These are phyloP conservation scores for Cenchrus americanus DNA, from an alignment of 176 grass and related monocot species.

Conservation along the genomic window DNA sequence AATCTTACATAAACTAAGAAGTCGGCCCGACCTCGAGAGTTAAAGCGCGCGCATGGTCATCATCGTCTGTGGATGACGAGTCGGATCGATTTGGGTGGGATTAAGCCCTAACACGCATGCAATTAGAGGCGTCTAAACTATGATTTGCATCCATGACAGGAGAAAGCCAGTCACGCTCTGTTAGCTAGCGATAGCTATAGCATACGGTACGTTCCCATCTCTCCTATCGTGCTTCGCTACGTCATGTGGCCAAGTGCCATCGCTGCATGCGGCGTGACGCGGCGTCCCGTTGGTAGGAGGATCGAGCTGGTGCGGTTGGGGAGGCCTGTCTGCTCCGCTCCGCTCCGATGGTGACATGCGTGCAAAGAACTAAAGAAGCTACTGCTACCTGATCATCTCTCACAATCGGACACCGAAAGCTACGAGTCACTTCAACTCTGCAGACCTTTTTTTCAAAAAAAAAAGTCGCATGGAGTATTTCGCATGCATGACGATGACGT, in stretches of 20 bases:
- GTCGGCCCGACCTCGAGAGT: neutral
- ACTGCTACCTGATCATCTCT: too few species aligned
- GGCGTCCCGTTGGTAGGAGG: slow-evolving; percentile 17
- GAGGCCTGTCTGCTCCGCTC: slow-evolving; percentile 29
- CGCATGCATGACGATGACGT: neutral
- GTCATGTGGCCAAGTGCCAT: neutral
- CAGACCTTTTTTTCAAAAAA: neutral
- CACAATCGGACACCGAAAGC: slow-evolving; percentile 38
- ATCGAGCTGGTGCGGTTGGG: slow-evolving; percentile 41
- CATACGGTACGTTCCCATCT: slow-evolving; percentile 20
- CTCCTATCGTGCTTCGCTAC: neutral
- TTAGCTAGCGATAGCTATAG: neutral
- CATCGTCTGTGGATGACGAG: neutral
- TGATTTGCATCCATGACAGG: neutral
- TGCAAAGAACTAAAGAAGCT: neutral
- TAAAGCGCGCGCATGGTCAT: neutral
- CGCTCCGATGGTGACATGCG: slow-evolving; percentile 5
- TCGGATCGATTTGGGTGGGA: slow-evolving; percentile 20
- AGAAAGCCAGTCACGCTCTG: neutral
- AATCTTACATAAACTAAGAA: neutral
- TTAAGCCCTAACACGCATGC: slow-evolving; percentile 37
- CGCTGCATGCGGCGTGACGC: slow-evolving; percentile 35
- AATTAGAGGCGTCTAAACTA: slow-evolving; percentile 24
- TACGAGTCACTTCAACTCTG: slow-evolving; percentile 4
- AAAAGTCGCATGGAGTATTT: neutral